phyloP scores from a whole-genome alignment of 768 basidiomycete species.

The Boletus bicolor region DNA sequence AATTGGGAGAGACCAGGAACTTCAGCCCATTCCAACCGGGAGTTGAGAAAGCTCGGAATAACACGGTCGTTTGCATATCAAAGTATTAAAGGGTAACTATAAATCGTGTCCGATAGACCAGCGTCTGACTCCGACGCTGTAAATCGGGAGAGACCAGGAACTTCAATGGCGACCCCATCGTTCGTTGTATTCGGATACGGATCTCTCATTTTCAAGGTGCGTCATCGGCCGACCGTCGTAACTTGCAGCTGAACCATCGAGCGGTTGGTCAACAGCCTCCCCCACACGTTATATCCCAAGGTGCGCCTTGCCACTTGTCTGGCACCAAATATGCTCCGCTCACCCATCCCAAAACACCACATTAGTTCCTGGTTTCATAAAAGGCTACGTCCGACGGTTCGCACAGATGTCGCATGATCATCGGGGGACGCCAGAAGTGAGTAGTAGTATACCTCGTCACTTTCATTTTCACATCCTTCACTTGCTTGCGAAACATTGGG shows the following conservation, averaged over 20 bases:
- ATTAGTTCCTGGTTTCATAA: constrained; percentile 76
- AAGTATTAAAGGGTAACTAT: too few species aligned
- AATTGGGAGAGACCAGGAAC: too few species aligned
- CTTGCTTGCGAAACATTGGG: background rate
- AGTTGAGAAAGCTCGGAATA: too few species aligned
- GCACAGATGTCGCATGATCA: constrained; percentile 93
- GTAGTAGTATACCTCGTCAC: constrained; percentile 3
- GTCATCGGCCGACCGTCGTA: background rate
- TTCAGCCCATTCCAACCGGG: too few species aligned
- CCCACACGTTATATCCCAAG: constrained; percentile 68
- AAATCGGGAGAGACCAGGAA: background rate
- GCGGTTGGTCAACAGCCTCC: constrained; percentile 56
- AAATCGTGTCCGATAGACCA: too few species aligned
- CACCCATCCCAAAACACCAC: background rate
- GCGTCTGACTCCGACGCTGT: too few species aligned
- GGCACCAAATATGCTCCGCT: background rate
- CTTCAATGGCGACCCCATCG: constrained; percentile 21
- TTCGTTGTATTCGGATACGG: constrained; percentile 92
- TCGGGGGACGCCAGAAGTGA: constrained; percentile 81
- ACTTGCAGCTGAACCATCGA: background rate
- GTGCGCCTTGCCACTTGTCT: constrained; percentile 32
- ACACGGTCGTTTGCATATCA: too few species aligned
- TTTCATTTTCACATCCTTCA: background rate
- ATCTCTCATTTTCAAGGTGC: constrained; percentile 84
- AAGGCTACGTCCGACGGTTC: constrained; percentile 87